Evolutionary conservation across 2,329 filamentous ascomycete species (phyloP), one percentile per base, ranked within the genome.

Genomic region (Paramyrothecium sp.): DNA sequence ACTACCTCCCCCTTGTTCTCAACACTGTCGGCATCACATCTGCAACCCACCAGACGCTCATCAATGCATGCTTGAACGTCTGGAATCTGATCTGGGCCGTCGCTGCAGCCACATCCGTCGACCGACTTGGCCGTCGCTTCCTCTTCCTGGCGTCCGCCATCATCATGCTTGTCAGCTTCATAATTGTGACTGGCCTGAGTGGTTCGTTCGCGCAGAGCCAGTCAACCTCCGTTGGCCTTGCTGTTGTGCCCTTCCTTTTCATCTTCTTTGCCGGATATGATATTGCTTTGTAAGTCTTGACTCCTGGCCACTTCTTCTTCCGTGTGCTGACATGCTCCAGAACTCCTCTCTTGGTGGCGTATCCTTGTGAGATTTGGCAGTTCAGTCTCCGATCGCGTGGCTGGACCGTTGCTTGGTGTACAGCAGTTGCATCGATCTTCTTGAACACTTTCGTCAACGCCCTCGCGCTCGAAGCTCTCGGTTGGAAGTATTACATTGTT

Each of bases 1-100:
- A 76, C 59, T 77, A 76, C 48, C 69, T 78, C 0, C 63, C 74
- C 7, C 70, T 72, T 2, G 75, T 78, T 58, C 67, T 78, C 23
- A 69, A 72, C 22, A 71, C 71, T 2, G 68, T 78, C 44, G 74
- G 74, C 1, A 74, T 78, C 13, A 75, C 69, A 7, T 67, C 72
- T 50, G 72, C 69, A 1, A 64, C 73, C 55, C 75, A 70, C 2
- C 73, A 75, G 20, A 55, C 60, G 19, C 57, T 59, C 12, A 60
- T 63, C 26, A 63, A 62, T n/a, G 23, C 46, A 19, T 26, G 58
- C 56, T 58, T 75, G 17, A 71, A 74, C 54, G 65, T 72, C 13
- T 55, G 62, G 63, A 20, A 65, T 56, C 2, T 71, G 20, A 66
- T 74, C 23, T 69, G 72, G 41, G 72, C 66, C 61, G 63, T 70